Evolutionary conservation across 2,329 filamentous ascomycete species (phyloP).

Genomic region (Mycocentrospora acerina): DNA sequence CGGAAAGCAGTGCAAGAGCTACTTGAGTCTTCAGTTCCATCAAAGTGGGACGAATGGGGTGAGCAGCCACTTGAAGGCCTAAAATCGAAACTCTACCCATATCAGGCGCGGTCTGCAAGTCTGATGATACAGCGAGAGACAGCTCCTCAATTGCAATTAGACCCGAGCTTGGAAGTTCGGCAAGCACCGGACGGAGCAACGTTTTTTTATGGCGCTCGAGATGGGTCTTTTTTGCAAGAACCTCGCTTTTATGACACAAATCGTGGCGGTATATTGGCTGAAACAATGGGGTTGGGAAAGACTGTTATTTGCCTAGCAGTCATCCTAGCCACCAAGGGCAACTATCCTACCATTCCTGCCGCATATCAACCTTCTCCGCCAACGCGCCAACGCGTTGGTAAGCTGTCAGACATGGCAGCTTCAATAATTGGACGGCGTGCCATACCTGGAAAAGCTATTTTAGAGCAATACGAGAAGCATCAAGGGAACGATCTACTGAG

Average conservation of each 20-base stretch:
- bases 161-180: slow-evolving; percentile 69
- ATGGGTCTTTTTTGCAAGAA: slow-evolving; percentile 63
- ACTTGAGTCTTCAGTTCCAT: slow-evolving; percentile 42
- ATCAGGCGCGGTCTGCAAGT: slow-evolving; percentile 78
- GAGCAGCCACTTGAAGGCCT: slow-evolving; percentile 55
- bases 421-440: slow-evolving; percentile 65
- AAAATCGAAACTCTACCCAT: slow-evolving; percentile 68
- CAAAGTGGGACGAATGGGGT: slow-evolving; percentile 34
- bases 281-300: slow-evolving; percentile 80
- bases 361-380: slow-evolving; percentile 53
- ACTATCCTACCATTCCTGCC: slow-evolving; percentile 67
- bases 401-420: slow-evolving; percentile 75
- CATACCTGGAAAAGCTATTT: slow-evolving; percentile 69
- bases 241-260: slow-evolving; percentile 72
- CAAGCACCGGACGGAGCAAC: slow-evolving; percentile 60
- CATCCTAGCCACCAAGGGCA: slow-evolving; percentile 72
- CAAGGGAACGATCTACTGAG: slow-evolving; percentile 35
- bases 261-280: slow-evolving; percentile 75
- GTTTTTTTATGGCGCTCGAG: slow-evolving; percentile 72
- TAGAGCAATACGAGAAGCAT: slow-evolving; percentile 53
- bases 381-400: slow-evolving; percentile 55
- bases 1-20: slow-evolving; percentile 59
- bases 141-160: slow-evolving; percentile 63
- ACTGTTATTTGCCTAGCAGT: slow-evolving; percentile 76
- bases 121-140: slow-evolving; percentile 82